Evolutionary conservation across 2,329 filamentous ascomycete species (phyloP).

Genomic region (Aspergillus sp.): DNA sequence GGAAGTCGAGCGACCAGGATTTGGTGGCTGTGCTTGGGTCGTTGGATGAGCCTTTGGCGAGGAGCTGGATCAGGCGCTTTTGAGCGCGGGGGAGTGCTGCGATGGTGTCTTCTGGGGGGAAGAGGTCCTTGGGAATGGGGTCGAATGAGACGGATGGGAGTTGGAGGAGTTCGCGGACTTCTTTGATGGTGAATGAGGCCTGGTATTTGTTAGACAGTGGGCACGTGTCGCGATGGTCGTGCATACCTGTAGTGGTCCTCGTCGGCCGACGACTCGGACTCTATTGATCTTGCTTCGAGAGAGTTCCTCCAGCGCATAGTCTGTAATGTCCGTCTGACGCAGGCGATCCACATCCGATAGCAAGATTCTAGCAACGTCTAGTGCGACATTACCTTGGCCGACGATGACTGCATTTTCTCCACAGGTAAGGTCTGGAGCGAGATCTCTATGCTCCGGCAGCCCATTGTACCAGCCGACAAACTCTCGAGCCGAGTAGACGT

Average conservation of each 20-base stretch:
- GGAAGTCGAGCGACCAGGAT: constrained; percentile 84
- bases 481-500: constrained; percentile 83
- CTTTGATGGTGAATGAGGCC: constrained; percentile 95
- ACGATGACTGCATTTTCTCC: constrained; percentile 86
- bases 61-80: constrained; percentile 77
- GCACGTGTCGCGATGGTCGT: background rate
- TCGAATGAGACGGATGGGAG: constrained; percentile 73
- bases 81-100: constrained; percentile 74
- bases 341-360: constrained; percentile 75
- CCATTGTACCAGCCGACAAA: constrained; percentile 99
- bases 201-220: background rate
- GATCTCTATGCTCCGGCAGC: constrained; percentile 74
- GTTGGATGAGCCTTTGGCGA: constrained; percentile 72
- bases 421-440: constrained; percentile 73
- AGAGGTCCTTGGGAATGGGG: constrained; percentile 66
- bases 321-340: constrained; percentile 84
- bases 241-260: constrained; percentile 82
- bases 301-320: constrained; percentile 76
- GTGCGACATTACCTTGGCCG: constrained; percentile 93
- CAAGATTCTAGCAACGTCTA: constrained; percentile 89
- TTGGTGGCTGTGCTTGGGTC: constrained; percentile 57
- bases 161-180: constrained; percentile 84
- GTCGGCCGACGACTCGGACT: constrained; percentile 84
- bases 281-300: constrained; percentile 73
- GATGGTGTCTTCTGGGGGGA: constrained; percentile 65